Evolutionary conservation across 306 rosid genomes (phyloP), one percentile per base, ranked within the genome.

Genomic region (Castanea crenata): DNA sequence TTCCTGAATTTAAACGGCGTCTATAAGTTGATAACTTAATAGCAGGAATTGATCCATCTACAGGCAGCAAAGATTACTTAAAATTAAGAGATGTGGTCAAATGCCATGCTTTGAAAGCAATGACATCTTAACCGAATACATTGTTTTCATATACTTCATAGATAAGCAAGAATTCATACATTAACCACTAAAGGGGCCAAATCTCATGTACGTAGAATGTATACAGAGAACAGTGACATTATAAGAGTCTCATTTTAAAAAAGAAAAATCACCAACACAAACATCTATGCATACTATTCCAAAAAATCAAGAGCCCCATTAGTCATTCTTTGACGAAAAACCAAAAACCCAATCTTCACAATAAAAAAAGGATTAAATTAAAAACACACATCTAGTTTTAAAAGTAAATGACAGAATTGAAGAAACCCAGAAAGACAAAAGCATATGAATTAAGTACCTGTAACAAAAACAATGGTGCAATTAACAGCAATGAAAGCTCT

Each of bases 31-130:
- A 72, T 51, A 91, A 58, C 65, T 93, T 93, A 4, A 93, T 93
- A 52, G 91, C 90, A 58, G 97, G 97, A 85, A 91, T 89, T 41
- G 97, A 86, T 82, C 97, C 97, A 84, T 93, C 97, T 91, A 76
- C 55, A 76, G 76, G 77, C 55, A 82, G 69, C 58, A 83, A 87
- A 81, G 41, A 68, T 44, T 21, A 81, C 52, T 74, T 54, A 55
- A 12, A 52, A 41, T 29, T 74, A 80, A 63, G 76, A 56, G 52
- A 54, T 61, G 29, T 46, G 46, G n/a, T 62, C 16, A 78, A 57
- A 74, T 32, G 35, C 57, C 15, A 72, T 71, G 74, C 41, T 35
- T 3, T 35, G 70, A 71, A 85, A 25, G 56, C 62, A 71, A 77
- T 70, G 65, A 85, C 64, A 82, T 46, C 62, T 58, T 57, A 69